Evolutionary conservation across 2,329 filamentous ascomycete genomes (phyloP).

Genomic region (Dactylellina leptospora): DNA sequence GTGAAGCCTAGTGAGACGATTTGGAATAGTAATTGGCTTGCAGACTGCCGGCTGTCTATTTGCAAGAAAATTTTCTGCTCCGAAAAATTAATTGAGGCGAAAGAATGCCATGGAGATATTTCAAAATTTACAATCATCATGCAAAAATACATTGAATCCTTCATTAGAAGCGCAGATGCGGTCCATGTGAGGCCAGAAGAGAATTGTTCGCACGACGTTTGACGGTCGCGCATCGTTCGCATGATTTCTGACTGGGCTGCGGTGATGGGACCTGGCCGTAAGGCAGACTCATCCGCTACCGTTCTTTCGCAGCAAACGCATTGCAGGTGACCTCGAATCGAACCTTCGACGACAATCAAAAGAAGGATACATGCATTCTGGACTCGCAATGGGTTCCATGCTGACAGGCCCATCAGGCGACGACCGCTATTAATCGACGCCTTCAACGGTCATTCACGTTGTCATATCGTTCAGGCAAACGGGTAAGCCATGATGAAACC

Average conservation of each 20-base stretch:
- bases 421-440: too few species aligned
- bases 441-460: not conserved
- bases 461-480: constrained; percentile 27
- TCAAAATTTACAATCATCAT: constrained; percentile 3
- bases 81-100: constrained; percentile 1
- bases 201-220: too few species aligned
- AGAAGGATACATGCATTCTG: not conserved
- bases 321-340: constrained; percentile 22
- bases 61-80: too few species aligned
- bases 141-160: constrained; percentile 30
- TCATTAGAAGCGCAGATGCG: constrained; percentile 3
- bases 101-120: not conserved
- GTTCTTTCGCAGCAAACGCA: constrained; percentile 2
- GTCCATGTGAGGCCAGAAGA: constrained; percentile 62
- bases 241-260: constrained; percentile 28
- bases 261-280: constrained; percentile 23
- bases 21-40: constrained; percentile 26
- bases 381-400: constrained; percentile 34
- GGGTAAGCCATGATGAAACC: constrained; percentile 30
- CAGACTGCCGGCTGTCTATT: not conserved
- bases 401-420: too few species aligned
- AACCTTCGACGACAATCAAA: not conserved
- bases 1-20: constrained; percentile 42
- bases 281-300: constrained; percentile 45
- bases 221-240: constrained; percentile 2